These are phyloP conservation scores for Acer saccharum DNA, from an alignment of 345 rosid species.

Conservation along the genomic window DNA sequence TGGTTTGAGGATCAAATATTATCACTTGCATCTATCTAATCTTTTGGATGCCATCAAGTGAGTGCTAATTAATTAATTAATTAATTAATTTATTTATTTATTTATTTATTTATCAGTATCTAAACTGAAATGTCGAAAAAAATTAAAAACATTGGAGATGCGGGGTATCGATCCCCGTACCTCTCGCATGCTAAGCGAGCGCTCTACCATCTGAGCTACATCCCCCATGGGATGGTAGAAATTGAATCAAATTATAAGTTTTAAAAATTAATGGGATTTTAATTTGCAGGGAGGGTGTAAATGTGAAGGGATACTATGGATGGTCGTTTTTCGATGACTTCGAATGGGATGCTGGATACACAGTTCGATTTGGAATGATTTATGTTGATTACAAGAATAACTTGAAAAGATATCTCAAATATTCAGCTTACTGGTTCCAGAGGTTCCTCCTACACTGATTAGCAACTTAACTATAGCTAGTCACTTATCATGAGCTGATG, in stretches of 20 bases:
- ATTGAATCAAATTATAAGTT: too few relatives aligned
- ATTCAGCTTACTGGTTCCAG: slow-evolving; percentile 51
- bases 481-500: too few relatives aligned
- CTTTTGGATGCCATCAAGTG: slow-evolving; percentile 43
- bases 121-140: too few relatives aligned
- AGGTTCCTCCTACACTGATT: slow-evolving; percentile 25
- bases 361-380: slow-evolving; percentile 39
- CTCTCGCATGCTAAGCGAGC: slow-evolving; percentile 57
- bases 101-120: neutral
- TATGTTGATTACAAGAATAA: slow-evolving; percentile 39
- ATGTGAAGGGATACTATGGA: slow-evolving; percentile 45
- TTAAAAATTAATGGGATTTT: slow-evolving; percentile 25
- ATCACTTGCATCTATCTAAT: slow-evolving; percentile 33
- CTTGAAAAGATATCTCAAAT: slow-evolving; percentile 37
- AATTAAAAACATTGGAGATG: slow-evolving; percentile 4
- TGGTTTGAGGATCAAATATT: slow-evolving; percentile 41
- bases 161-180: slow-evolving; percentile 28
- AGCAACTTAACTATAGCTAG: too few relatives aligned
- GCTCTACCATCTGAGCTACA: slow-evolving; percentile 57
- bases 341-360: slow-evolving; percentile 45
- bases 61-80: slow-evolving; percentile 15
- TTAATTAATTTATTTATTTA: neutral
- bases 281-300: slow-evolving; percentile 38
- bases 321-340: slow-evolving; percentile 53
- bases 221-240: slow-evolving; percentile 12